Percentiles rank a stretch among this genome's conserved stretches.
These are phyloP conservation scores for Platanus orientalis DNA, from an alignment of 164 flowering plant genomes.

Conservation along the genomic window DNA sequence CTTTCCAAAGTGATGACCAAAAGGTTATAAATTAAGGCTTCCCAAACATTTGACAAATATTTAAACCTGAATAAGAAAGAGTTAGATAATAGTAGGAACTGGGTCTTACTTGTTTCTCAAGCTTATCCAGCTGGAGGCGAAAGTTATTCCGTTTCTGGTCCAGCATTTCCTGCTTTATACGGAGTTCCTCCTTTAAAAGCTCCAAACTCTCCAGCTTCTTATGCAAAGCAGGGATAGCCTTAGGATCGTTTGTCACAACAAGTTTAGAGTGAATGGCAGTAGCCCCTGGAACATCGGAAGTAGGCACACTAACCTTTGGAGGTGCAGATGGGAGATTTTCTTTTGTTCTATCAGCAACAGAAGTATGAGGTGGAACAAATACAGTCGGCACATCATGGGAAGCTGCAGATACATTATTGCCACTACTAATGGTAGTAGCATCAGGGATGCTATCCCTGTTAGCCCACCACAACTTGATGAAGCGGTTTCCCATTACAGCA, in stretches of 20 bases:
- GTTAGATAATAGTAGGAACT: neutral
- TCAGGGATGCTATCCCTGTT: slow-evolving; percentile 75
- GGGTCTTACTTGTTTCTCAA: slow-evolving; percentile 67
- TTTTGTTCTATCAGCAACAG: slow-evolving; percentile 34
- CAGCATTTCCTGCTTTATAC: slow-evolving; percentile 84
- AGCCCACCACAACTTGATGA: slow-evolving; percentile 95
- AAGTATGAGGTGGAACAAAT: slow-evolving; percentile 26
- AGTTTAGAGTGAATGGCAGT: slow-evolving; percentile 32
- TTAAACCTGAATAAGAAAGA: neutral
- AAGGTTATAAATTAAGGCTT: neutral
- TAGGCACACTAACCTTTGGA: slow-evolving; percentile 26
- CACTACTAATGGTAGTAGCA: slow-evolving; percentile 34
- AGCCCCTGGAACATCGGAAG: slow-evolving; percentile 28
- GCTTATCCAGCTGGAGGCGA: slow-evolving; percentile 57
- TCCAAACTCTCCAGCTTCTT: slow-evolving; percentile 73
- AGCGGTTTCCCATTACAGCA: slow-evolving; percentile 99
- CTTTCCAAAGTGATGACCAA: neutral
- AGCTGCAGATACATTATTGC: slow-evolving; percentile 22
- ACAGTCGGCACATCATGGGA: slow-evolving; percentile 24
- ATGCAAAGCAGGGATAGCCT: slow-evolving; percentile 43
- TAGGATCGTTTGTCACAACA: slow-evolving; percentile 35
- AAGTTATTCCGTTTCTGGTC: slow-evolving; percentile 83
- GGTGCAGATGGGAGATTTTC: slow-evolving; percentile 32
- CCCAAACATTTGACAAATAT: neutral
- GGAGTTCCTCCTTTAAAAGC: slow-evolving; percentile 78